Evolutionary conservation across 139 green algal genomes (phyloP).

Genomic region (Chlorella sorokiniana): DNA sequence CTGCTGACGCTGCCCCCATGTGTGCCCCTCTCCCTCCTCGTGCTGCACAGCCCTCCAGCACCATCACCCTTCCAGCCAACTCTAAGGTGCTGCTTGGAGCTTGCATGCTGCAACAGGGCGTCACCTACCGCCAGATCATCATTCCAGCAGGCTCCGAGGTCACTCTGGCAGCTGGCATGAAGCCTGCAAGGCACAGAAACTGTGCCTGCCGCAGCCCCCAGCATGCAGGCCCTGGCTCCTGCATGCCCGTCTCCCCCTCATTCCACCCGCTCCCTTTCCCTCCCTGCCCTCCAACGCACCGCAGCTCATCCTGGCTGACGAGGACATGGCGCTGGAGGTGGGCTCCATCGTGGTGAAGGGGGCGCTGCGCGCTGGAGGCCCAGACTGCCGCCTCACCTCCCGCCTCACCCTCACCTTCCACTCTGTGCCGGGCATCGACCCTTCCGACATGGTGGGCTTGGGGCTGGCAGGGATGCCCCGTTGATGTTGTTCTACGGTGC

Average conservation of each 20-base stretch:
- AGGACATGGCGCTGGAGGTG: conserved; percentile 26
- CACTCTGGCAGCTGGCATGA: background rate
- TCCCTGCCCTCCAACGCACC: background rate
- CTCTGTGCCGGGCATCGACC: conserved; percentile 3
- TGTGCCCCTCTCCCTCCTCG: background rate
- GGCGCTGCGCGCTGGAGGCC: conserved; percentile 19
- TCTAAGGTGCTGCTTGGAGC: conserved; percentile 30
- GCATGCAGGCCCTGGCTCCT: background rate
- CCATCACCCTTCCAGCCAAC: conserved; percentile 33
- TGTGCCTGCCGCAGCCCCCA: background rate
- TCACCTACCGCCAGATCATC: conserved; percentile 25
- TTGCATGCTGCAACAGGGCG: conserved; percentile 15
- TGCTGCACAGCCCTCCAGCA: background rate
- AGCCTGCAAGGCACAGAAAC: background rate
- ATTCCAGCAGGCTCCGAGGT: conserved; percentile 28
- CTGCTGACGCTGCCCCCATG: background rate
- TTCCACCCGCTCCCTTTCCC: background rate
- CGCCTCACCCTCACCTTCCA: conserved; percentile 35
- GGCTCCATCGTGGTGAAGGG: conserved; percentile 25
- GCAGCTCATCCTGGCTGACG: conserved; percentile 38
- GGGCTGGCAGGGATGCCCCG: background rate
- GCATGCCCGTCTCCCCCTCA: background rate
- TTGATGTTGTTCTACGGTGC: no score
- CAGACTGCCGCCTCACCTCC: conserved; percentile 33
- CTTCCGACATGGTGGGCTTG: conserved; percentile 19